Conservation (phyloP, 192 early-diverging fungal species). For the Entophlyctis helioformis region DNA sequence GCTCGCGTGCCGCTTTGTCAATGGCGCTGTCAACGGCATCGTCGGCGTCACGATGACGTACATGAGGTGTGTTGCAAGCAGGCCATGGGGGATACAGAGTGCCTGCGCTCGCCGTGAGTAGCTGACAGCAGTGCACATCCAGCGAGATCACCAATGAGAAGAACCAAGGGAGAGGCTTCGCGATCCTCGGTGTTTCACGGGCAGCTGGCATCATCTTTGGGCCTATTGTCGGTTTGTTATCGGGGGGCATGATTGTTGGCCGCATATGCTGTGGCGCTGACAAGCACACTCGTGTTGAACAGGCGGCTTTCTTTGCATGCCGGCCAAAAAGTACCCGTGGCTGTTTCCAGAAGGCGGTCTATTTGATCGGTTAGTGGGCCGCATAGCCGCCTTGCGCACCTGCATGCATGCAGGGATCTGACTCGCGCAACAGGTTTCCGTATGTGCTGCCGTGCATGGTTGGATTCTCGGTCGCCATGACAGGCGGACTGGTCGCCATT, state of each 20-base stretch:
- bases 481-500: constrained; percentile 42
- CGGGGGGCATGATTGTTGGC: too few relatives aligned
- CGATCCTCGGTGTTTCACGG: constrained; percentile 55
- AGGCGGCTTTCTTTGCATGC: too few relatives aligned
- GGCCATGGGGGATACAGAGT: too few relatives aligned
- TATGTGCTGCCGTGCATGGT: constrained; percentile 66
- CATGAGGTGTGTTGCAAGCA: constrained; percentile 34
- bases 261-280: too few relatives aligned
- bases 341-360: too few relatives aligned
- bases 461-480: constrained; percentile 35
- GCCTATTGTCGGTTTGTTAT: constrained; percentile 24
- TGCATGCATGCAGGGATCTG: too few relatives aligned
- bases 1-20: constrained; percentile 43
- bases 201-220: constrained; percentile 48
- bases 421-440: constrained; percentile 34
- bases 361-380: too few relatives aligned
- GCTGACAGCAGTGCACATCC: too few relatives aligned
- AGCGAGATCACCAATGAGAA: constrained; percentile 61
- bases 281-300: too few relatives aligned
- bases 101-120: too few relatives aligned
- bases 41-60: constrained; percentile 55
- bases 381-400: too few relatives aligned
- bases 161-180: constrained; percentile 62
- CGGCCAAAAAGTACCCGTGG: too few relatives aligned
- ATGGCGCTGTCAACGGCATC: constrained; percentile 55